Evolutionary conservation across 169 alveolate species (phyloP).

Genomic region (Cryptosporidium muris): DNA sequence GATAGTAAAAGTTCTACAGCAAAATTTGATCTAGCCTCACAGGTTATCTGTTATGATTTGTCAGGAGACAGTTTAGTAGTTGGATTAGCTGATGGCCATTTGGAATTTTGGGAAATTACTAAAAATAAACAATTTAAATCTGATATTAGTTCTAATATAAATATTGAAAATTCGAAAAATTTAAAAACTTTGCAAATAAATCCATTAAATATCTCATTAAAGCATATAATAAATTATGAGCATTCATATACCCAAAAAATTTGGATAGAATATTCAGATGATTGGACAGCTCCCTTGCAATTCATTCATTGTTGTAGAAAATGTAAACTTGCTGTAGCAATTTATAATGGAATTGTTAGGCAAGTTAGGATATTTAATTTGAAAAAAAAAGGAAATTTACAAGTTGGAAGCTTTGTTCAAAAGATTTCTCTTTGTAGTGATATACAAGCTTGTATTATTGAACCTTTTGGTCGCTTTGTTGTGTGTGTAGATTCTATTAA

Average conservation of each 20-base stretch:
- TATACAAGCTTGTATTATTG: constrained; percentile 27
- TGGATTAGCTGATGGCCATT: constrained; percentile 17
- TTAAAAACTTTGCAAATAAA: background rate
- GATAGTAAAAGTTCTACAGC: background rate
- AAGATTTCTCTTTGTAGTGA: constrained; percentile 31
- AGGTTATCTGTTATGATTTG: constrained; percentile 5
- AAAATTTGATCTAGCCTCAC: background rate
- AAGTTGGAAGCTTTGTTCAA: background rate
- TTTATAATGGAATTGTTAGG: constrained; percentile 32
- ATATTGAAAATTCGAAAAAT: background rate
- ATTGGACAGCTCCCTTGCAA: constrained; percentile 14
- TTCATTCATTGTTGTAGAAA: constrained; percentile 8
- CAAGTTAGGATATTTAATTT: constrained; percentile 26
- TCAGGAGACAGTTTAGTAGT: constrained; percentile 7
- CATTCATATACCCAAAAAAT: constrained; percentile 8
- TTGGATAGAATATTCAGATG: background rate
- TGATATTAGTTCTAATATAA: background rate
- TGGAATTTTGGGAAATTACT: constrained; percentile 21
- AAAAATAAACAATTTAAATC: background rate
- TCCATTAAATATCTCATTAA: background rate
- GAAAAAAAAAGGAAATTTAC: background rate
- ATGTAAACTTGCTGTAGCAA: constrained; percentile 1
- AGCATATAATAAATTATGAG: constrained; percentile 7
- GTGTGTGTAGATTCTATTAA: constrained; percentile 45
- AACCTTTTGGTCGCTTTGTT: constrained; percentile 31